Evolutionary conservation across 2,329 filamentous ascomycete genomes (phyloP), one percentile per base, ranked within the genome.

Genomic region (Metarhizium robertsii): DNA sequence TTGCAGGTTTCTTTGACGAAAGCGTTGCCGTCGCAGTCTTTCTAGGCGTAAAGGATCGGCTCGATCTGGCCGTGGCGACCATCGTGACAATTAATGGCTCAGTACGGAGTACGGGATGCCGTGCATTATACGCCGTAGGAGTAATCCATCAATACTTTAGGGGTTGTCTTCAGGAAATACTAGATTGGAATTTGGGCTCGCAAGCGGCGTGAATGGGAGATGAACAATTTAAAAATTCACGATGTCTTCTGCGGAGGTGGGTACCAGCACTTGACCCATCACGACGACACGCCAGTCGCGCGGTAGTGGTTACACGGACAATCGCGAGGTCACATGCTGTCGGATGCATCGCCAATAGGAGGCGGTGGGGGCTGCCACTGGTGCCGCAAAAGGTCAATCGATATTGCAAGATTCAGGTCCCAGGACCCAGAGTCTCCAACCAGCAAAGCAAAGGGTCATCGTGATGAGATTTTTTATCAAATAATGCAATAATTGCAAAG

Each of bases 1-100:
- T 73, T 20, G 63, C 61, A 3, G 73, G 64, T 52, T 69, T 73
- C 60, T 70, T 72, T n/a, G 64, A 56, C 4, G 63, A 51, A 30
- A 62, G 57, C 2, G 61, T 59, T 20, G 56, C 50, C 2, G 62
- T 55, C 11, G 57, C 52, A 14, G 68, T 55, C 55, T 70, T 73
- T 58, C 61, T 67, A 30, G 69, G 68, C 6, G 67, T 69, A 50
- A 61, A 60, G 10, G 65, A 62, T 53, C 67, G 69, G 34, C 58
- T 67, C 38, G 62, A 53, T 60, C 69, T 73, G 53, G 67, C 63
- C 57, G 69, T 60, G 53, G 68, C 55, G 56, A 67, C 69, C 71
- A 73, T 73, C 46, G 52, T 62, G 61, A 57, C 58, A 25, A 53
- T 43, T 45, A 11, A 6, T 45, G 42, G 42, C 38, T 52, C 6